Base-by-base conservation (phyloP, 331 rosid species). In the Malus hybrid region DNA sequence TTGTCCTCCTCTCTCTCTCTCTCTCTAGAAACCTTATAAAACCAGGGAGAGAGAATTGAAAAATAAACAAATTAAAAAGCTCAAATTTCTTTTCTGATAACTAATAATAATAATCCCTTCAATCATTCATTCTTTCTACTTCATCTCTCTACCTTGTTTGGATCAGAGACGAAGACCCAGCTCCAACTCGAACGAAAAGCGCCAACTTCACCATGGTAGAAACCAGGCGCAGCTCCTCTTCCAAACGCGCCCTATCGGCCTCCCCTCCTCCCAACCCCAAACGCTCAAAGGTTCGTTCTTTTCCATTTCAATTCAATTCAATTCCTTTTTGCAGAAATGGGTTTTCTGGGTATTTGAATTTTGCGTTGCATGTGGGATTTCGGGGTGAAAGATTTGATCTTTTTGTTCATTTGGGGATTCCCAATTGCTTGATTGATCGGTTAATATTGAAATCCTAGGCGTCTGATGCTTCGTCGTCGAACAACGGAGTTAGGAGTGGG, bases 181-280 rank as follows among this genome's bases (percentile, higher is more conserved):
- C 70, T 12, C 6, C 2, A 14, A 31, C 29, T 3, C 13, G 1
- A 18, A 50, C 60, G 57, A 31, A 6, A 19, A 34, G 62, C 28
- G n/a, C 33, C 34, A 73, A 52, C n/a, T 16, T 42, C 64, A 70
- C 78, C 84, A 95, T 95, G 99, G 99, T 95, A 68, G 99, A 95
- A 74, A 95, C 97, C 66, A 86, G 97, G 65, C 87, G 96, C 63
- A 90, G 97, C 81, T 87, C 98, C 69, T 83, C 94, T 52, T 85
- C 99, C 69, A 95, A 95, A 80, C 97, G 99, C 10, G 20, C 96
- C 70, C 81, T 88, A 22, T 78, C 93, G 56, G 82, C 97, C 6
- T 83, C 99, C 10, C 81, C 97, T 79, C 81, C 96, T 29, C 76
- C 96, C 20, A 86, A 44, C 81, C 39, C 85, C 78, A 95, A 92